Percentiles rank a stretch among this genome's conserved stretches.
Evolutionary conservation across 495 filamentous ascomycete species (phyloP).

Genomic region (Corynascus novoguineensis): DNA sequence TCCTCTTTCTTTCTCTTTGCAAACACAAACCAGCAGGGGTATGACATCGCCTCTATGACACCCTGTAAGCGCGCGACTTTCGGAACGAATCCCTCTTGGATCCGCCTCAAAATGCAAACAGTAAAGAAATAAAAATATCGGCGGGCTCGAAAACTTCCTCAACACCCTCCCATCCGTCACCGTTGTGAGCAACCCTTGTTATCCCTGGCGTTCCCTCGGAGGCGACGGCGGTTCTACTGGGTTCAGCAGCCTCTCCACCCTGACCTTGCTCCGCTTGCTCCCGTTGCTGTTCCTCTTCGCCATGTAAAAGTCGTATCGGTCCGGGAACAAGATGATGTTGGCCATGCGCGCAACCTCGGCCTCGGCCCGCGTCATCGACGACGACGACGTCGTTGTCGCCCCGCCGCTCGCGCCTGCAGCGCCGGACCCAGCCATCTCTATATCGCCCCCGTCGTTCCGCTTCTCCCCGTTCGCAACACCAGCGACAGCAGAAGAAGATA

Average conservation of each 20-base stretch:
- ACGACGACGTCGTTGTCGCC: neutral
- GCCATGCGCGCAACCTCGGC: slow-evolving; percentile 45
- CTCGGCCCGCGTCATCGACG: slow-evolving; percentile 33
- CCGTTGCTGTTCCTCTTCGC: slow-evolving; percentile 7
- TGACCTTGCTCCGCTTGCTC: slow-evolving; percentile 10
- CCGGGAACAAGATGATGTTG: slow-evolving; percentile 48
- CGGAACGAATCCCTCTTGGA: too few relatives aligned
- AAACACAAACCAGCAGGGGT: neutral
- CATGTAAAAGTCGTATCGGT: slow-evolving; percentile 49
- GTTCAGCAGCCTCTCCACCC: slow-evolving; percentile 3
- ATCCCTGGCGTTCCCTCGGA: neutral
- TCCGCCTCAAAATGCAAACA: neutral
- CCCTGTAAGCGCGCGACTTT: slow-evolving; percentile 3
- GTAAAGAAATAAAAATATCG: too few relatives aligned
- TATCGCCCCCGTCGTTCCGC: slow-evolving; percentile 21
- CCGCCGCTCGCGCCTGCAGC: too few relatives aligned
- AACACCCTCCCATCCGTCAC: too few relatives aligned
- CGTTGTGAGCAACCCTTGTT: neutral
- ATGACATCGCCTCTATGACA: slow-evolving; percentile 1
- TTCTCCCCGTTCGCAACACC: slow-evolving; percentile 18
- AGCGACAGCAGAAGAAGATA: neutral
- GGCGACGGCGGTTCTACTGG: neutral
- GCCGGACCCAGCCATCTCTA: slow-evolving; percentile 16
- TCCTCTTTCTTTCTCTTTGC: neutral
- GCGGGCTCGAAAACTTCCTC: too few relatives aligned